phyloP scores from a whole-genome alignment of 371 early-diverging fungal species.

The Fennellomyces sp. region DNA sequence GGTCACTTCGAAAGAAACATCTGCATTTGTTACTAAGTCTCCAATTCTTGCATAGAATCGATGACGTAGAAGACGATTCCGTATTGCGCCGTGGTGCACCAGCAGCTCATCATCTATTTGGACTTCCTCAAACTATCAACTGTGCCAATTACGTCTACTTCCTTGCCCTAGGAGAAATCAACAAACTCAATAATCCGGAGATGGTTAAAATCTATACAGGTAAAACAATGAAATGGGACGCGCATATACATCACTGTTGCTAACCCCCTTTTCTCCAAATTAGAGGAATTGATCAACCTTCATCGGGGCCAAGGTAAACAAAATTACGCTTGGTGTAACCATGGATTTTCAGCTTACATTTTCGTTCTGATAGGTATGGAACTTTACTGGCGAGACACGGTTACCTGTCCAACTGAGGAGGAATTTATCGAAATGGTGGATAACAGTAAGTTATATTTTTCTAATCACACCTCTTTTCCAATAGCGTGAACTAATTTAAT shows the following conservation, averaged over 20 bases:
- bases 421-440: slow-evolving; percentile 93
- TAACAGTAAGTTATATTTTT: slow-evolving; percentile 91
- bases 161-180: slow-evolving; percentile 81
- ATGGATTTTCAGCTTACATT: too few relatives aligned
- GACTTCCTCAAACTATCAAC: slow-evolving; percentile 90
- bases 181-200: slow-evolving; percentile 65
- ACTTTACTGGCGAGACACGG: slow-evolving; percentile 89
- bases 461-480: too few relatives aligned
- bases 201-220: slow-evolving; percentile 83
- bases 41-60: slow-evolving; percentile 65
- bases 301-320: slow-evolving; percentile 93
- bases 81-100: slow-evolving; percentile 89
- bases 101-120: slow-evolving; percentile 95
- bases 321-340: too few relatives aligned
- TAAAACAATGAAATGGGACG: slow-evolving; percentile 17
- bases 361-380: slow-evolving; percentile 70
- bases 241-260: background rate
- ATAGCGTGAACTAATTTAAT: too few relatives aligned
- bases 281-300: slow-evolving; percentile 85
- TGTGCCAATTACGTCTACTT: slow-evolving; percentile 96
- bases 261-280: background rate
- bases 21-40: background rate
- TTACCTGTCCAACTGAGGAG: slow-evolving; percentile 83
- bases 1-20: slow-evolving; percentile 4
- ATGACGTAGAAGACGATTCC: slow-evolving; percentile 96